Evolutionary conservation across 768 basidiomycete genomes (phyloP).

Genomic region (Lentinula boryana): DNA sequence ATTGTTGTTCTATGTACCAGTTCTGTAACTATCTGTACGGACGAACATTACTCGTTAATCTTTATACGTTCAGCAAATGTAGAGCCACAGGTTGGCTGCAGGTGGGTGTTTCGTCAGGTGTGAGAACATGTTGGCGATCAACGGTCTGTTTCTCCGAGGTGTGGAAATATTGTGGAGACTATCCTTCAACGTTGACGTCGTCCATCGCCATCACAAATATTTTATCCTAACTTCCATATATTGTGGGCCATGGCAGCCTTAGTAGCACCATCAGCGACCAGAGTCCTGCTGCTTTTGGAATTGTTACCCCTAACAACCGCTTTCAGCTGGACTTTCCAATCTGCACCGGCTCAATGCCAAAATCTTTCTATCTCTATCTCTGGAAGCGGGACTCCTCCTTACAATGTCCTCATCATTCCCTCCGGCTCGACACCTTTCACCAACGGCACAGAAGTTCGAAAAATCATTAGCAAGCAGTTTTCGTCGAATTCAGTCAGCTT

Average conservation of each 20-base stretch:
- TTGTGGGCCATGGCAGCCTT: not conserved
- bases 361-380: constrained; percentile 54
- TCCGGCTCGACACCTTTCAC: constrained; percentile 56
- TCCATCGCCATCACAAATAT: not conserved
- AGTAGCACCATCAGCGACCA: not conserved
- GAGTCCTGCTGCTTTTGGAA: not conserved
- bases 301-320: constrained; percentile 24
- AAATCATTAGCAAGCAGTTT: constrained; percentile 52
- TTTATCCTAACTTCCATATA: not conserved
- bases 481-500: constrained; percentile 38
- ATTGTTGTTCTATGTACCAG: not conserved
- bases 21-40: not conserved
- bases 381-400: constrained; percentile 60
- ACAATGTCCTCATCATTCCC: constrained; percentile 61
- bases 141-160: not conserved
- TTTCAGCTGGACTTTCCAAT: constrained; percentile 41
- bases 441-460: constrained; percentile 59
- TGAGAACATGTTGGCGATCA: not conserved
- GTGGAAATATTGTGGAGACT: not conserved
- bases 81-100: no score
- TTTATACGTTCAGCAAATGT: not conserved
- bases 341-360: constrained; percentile 57
- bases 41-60: not conserved
- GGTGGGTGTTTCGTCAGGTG: not conserved
- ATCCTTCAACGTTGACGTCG: not conserved